Conservation (phyloP, 805 yeast genomes). For the Candida khao-thaluensis region DNA sequence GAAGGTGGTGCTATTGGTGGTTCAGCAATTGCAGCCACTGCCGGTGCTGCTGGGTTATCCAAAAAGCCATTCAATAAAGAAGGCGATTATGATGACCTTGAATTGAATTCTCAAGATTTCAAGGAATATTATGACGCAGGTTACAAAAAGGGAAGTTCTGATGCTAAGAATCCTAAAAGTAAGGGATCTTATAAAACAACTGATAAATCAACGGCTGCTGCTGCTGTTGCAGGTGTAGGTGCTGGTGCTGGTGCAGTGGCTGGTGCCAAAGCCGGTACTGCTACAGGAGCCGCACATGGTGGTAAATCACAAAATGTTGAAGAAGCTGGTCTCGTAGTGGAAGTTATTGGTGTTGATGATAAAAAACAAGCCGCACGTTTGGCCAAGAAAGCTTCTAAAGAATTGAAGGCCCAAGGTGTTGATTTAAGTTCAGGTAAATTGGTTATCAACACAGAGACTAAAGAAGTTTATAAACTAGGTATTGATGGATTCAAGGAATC, state of each 20-base stretch:
- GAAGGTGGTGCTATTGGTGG: constrained; percentile 9
- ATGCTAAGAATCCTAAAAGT: constrained; percentile 1
- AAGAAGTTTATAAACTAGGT: constrained; percentile 29
- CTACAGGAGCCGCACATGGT: constrained; percentile 7
- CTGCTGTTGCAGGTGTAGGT: constrained; percentile 11
- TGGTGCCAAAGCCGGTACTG: constrained; percentile 4
- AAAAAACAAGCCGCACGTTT: constrained; percentile 27
- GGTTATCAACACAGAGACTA: constrained; percentile 33
- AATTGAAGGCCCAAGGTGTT: constrained; percentile 30
- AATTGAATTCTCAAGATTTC: background rate
- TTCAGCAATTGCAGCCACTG: constrained; percentile 15
- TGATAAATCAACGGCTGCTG: constrained; percentile 1
- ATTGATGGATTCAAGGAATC: constrained; percentile 7
- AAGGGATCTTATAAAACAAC: constrained; percentile 2
- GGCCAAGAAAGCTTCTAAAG: constrained; percentile 32
- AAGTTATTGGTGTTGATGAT: constrained; percentile 36
- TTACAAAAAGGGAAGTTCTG: constrained; percentile 7
- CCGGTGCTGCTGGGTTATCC: constrained; percentile 11
- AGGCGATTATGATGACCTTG: constrained; percentile 7
- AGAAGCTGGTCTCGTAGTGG: constrained; percentile 22
- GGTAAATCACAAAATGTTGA: constrained; percentile 10
- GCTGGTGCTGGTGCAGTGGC: constrained; percentile 9
- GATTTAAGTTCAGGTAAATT: constrained; percentile 34
- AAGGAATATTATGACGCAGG: constrained; percentile 13
- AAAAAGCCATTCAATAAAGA: constrained; percentile 11